phyloP scores from a whole-genome alignment of 805 yeast genomes.

The Wickerhamiella spandovensis region DNA sequence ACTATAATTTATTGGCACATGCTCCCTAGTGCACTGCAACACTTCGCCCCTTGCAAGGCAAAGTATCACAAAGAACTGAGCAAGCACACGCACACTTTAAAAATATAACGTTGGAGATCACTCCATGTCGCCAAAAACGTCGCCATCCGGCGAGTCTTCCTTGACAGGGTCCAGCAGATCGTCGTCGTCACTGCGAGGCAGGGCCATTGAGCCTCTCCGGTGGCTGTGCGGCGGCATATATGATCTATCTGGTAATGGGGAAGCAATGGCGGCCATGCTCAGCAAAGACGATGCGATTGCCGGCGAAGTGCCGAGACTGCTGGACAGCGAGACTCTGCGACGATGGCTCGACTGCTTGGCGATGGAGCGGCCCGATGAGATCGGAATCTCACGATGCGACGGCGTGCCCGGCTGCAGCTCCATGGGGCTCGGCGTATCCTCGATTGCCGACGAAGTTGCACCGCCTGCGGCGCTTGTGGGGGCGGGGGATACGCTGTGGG shows the following conservation, averaged over 20 bases:
- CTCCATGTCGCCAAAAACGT: constrained; percentile 30
- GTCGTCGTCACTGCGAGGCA: constrained; percentile 13
- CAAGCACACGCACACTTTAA: background rate
- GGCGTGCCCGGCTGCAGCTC: constrained; percentile 1
- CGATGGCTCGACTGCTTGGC: background rate
- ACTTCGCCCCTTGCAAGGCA: background rate
- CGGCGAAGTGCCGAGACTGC: constrained; percentile 3
- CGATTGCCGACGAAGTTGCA: background rate
- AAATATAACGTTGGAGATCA: constrained; percentile 8
- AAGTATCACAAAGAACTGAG: background rate
- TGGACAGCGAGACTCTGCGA: constrained; percentile 1
- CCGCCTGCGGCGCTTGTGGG: background rate
- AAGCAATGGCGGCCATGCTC: constrained; percentile 13
- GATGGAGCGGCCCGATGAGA: constrained; percentile 9
- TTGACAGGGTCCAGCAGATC: constrained; percentile 17
- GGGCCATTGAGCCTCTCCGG: constrained; percentile 5
- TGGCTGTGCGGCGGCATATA: constrained; percentile 7
- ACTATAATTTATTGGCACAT: background rate
- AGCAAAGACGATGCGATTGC: constrained; percentile 7
- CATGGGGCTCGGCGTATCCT: background rate
- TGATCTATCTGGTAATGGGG: constrained; percentile 17
- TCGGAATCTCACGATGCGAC: constrained; percentile 6
- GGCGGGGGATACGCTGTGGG: background rate
- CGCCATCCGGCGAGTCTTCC: constrained; percentile 14
- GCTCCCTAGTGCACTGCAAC: background rate